Conservation (phyloP, 257 asterid species). For the Solanum pinnatisectum region DNA sequence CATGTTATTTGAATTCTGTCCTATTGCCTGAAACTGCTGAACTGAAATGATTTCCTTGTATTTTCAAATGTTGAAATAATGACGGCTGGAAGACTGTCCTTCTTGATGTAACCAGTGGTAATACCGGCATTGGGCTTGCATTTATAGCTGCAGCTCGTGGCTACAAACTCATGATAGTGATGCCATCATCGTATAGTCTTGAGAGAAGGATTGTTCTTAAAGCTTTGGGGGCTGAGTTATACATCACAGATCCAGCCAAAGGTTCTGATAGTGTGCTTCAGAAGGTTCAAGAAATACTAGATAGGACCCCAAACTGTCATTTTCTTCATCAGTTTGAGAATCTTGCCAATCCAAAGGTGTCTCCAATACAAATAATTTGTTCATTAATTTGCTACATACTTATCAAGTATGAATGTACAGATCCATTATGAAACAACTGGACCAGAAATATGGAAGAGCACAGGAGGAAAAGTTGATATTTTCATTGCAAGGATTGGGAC, state of each 20-base stretch:
- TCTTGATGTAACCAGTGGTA: constrained; percentile 32
- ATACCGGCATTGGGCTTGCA: constrained; percentile 45
- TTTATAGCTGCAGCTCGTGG: constrained; percentile 31
- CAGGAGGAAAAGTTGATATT: constrained; percentile 26
- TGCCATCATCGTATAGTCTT: constrained; percentile 25
- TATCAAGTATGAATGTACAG: constrained; percentile 3
- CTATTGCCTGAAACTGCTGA: not conserved
- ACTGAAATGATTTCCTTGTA: not conserved
- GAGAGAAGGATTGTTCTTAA: constrained; percentile 33
- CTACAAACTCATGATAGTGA: constrained; percentile 26
- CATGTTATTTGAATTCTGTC: not conserved
- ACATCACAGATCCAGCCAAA: constrained; percentile 20
- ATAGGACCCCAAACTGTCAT: constrained; percentile 21
- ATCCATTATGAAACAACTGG: constrained; percentile 41
- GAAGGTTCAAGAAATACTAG: constrained; percentile 22
- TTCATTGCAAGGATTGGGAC: constrained; percentile 39
- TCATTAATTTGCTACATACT: not conserved
- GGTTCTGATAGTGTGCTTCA: constrained; percentile 15
- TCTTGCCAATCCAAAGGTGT: constrained; percentile 38
- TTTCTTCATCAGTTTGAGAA: constrained; percentile 29
- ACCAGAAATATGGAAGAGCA: not conserved
- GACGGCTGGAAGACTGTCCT: constrained; percentile 22
- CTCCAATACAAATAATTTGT: not conserved
- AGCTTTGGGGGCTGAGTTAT: constrained; percentile 36
- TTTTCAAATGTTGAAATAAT: not conserved